Evolutionary conservation across 345 rosid species (phyloP).

Genomic region (Reutealis trisperma): DNA sequence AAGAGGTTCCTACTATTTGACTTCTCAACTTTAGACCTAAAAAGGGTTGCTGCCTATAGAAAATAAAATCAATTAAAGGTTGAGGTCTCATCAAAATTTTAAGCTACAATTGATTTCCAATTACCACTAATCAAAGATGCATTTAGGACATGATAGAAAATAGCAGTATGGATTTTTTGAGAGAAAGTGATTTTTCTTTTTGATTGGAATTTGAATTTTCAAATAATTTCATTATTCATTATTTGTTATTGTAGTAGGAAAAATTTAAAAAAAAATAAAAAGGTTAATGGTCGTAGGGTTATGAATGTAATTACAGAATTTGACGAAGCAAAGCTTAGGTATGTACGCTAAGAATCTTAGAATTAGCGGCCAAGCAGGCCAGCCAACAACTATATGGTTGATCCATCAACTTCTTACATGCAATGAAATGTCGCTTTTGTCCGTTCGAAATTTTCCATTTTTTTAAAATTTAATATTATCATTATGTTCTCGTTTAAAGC

Average conservation of each 20-base stretch:
- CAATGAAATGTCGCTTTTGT: slow-evolving; percentile 36
- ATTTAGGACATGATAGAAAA: background rate
- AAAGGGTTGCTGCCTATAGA: background rate
- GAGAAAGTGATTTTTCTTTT: background rate
- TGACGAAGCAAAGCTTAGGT: background rate
- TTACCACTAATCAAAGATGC: background rate
- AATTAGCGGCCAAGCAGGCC: slow-evolving; percentile 23
- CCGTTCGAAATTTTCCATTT: slow-evolving; percentile 23
- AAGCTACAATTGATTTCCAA: background rate
- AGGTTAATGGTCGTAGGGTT: background rate
- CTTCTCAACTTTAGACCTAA: slow-evolving; percentile 9
- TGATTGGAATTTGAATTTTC: too few relatives aligned
- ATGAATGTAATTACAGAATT: background rate
- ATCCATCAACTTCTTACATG: slow-evolving; percentile 43
- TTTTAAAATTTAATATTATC: background rate
- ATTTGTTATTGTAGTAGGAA: too few relatives aligned
- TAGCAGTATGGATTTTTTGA: background rate
- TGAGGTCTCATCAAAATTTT: background rate
- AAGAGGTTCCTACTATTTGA: background rate
- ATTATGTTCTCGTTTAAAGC: background rate
- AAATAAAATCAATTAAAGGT: background rate
- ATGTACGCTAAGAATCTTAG: slow-evolving; percentile 8
- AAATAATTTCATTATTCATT: too few relatives aligned
- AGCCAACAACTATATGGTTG: slow-evolving; percentile 51
- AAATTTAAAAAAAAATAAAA: background rate